These are phyloP conservation scores for Maudiozyma saulgeensis DNA, from an alignment of 805 yeast species.

Conservation along the genomic window DNA sequence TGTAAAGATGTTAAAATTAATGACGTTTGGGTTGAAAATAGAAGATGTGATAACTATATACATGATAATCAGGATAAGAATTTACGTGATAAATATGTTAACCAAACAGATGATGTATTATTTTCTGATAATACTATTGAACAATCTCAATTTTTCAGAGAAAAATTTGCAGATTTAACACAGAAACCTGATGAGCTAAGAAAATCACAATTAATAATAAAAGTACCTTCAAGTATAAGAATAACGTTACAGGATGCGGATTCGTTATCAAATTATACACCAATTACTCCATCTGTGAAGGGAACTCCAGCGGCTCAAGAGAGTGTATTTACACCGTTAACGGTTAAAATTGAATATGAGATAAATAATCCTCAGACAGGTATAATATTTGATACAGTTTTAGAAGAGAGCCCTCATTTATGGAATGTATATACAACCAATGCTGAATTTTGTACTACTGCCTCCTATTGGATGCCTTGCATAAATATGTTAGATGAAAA, in stretches of 20 bases:
- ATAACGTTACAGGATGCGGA: constrained; percentile 48
- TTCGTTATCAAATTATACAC: constrained; percentile 30
- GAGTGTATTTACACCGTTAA: constrained; percentile 61
- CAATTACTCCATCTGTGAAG: constrained; percentile 34
- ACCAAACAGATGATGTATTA: constrained; percentile 10
- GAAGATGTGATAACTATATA: constrained; percentile 31
- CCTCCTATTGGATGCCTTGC: constrained; percentile 98
- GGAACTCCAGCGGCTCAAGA: constrained; percentile 34
- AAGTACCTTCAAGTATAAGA: constrained; percentile 35
- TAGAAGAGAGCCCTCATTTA: constrained; percentile 30
- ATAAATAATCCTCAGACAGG: constrained; percentile 64
- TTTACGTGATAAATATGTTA: constrained; percentile 11
- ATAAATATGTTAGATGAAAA: constrained; percentile 81
- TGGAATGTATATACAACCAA: constrained; percentile 89
- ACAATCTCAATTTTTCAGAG: constrained; percentile 27
- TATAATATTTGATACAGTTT: constrained; percentile 49
- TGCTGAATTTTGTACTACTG: constrained; percentile 64
- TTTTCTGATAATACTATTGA: constrained; percentile 22
- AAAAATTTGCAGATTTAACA: constrained; percentile 24
- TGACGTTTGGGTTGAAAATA: constrained; percentile 55
- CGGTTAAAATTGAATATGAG: constrained; percentile 57
- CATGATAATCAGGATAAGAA: constrained; percentile 24
- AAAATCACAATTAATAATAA: constrained; percentile 24
- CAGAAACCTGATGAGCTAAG: constrained; percentile 23
- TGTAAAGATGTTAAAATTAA: constrained; percentile 65